A percentile compares a stretch with the other conserved stretches of the same genome.
Evolutionary conservation across 495 filamentous ascomycete species (phyloP).

Genomic region (Penicillium steckii): DNA sequence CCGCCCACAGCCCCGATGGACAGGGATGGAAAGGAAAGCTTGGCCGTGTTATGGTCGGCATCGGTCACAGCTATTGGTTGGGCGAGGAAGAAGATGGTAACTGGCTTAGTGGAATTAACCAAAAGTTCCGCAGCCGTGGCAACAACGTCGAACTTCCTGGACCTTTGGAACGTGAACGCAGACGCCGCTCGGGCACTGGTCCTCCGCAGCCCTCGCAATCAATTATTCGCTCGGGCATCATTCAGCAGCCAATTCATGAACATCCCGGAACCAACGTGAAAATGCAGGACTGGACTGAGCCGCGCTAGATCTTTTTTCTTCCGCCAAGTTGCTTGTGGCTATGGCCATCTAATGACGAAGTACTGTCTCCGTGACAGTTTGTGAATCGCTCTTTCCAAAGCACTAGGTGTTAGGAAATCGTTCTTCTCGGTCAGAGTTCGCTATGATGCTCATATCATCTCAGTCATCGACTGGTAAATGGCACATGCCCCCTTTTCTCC

Average conservation of each 20-base stretch:
- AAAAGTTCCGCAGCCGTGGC: constrained; percentile 50
- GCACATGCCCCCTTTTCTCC: not conserved
- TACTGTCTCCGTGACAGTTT: not conserved
- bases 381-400: not conserved
- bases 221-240: constrained; percentile 32
- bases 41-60: constrained; percentile 67
- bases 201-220: constrained; percentile 52
- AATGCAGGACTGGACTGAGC: constrained; percentile 41
- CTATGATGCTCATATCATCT: not conserved
- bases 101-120: constrained; percentile 59
- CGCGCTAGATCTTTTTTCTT: constrained; percentile 22
- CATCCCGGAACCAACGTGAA: constrained; percentile 38
- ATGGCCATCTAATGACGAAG: not conserved
- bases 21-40: constrained; percentile 74
- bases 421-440: too few relatives aligned
- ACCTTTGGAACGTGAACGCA: constrained; percentile 62
- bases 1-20: constrained; percentile 61
- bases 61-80: constrained; percentile 76
- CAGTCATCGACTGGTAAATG: not conserved
- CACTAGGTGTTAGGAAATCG: not conserved
- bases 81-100: constrained; percentile 53
- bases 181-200: constrained; percentile 66
- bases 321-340: not conserved
- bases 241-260: constrained; percentile 39
- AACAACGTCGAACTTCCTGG: constrained; percentile 45